Evolutionary conservation across 108 stramenopile genomes (phyloP), one percentile per base, ranked within the genome.

Genomic region (Parietichytrium sp.): DNA sequence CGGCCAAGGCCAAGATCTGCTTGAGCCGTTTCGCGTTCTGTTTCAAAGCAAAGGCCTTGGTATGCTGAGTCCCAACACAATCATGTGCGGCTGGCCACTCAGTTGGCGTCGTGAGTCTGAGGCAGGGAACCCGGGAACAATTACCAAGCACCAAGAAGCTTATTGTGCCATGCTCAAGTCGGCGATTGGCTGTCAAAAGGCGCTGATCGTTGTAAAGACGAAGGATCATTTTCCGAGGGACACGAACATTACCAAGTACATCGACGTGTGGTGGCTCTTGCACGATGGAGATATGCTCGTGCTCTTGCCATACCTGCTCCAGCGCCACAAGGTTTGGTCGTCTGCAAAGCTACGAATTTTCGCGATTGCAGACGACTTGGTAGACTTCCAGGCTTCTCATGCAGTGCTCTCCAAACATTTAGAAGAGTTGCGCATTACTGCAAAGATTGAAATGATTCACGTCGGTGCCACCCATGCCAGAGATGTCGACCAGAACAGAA

Each of bases 261-360:
- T 93, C 53, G 93, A 93, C 82, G 84, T 93, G 47, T 93, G 91
- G 91, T 93, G 93, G 93, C 84, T 93, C 51, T 87, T 90, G 15
- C 84, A 90, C 72, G 92, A 93, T 72, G 91, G 92, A 12, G 93
- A 92, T n/a, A 87, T 93, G 36, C 86, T 93, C 49, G 85, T 93
- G 3, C 82, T 93, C 45, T 83, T 93, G 12, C 93, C 93, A 18
- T 92, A 84, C 72, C 87, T 93, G 10, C 85, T 93, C 26, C 81
- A 79, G 26, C 90, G 89, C 45, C 90, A 93, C 54, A 20, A 49
- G 48, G 80, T 84, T 16, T 93, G 90, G 91, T 47, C 51, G 8
- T 83, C 83, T 45, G 83, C 77, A 38, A 88, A 83, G 50, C 80
- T 90, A 4, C 84, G 90, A 4, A n/a, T 91, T 25, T 92, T 92